These are phyloP conservation scores for Emmonsia crescens DNA, from an alignment of 2,329 filamentous ascomycete species.

Conservation along the genomic window DNA sequence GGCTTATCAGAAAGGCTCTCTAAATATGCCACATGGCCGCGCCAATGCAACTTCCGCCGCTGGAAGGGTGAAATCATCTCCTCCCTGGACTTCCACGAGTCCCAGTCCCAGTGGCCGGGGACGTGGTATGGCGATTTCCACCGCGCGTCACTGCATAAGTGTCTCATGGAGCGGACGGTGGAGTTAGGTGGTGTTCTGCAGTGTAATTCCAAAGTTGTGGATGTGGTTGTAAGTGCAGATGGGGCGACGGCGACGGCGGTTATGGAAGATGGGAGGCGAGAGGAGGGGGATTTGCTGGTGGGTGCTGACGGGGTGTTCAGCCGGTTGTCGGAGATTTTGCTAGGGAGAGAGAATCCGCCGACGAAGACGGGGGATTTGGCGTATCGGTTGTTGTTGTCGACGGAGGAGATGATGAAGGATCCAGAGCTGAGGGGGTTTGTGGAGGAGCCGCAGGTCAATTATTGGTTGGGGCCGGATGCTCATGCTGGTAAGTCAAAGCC, in stretches of 20 bases:
- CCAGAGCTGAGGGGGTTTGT: constrained; percentile 38
- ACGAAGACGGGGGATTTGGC: constrained; percentile 46
- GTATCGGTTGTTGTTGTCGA: constrained; percentile 43
- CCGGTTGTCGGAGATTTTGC: constrained; percentile 34
- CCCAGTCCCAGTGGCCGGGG: constrained; percentile 1
- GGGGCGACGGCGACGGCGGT: constrained; percentile 24
- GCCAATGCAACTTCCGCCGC: constrained; percentile 21
- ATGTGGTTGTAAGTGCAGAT: constrained; percentile 12
- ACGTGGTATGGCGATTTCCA: constrained; percentile 6
- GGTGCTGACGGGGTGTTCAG: constrained; percentile 42
- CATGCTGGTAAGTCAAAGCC: constrained; percentile 30
- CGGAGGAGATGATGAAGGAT: constrained; percentile 38
- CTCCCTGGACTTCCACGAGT: constrained; percentile 15
- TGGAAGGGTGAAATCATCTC: constrained; percentile 23
- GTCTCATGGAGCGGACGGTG: background rate
- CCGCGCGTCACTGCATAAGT: constrained; percentile 1
- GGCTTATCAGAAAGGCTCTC: constrained; percentile 20
- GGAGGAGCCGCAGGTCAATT: constrained; percentile 39
- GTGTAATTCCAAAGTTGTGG: background rate
- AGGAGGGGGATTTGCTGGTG: constrained; percentile 36
- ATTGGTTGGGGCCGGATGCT: constrained; percentile 44
- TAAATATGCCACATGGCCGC: constrained; percentile 21
- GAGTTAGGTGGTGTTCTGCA: background rate
- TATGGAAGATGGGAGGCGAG: constrained; percentile 17
- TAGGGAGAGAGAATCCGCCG: constrained; percentile 36